Conservation (phyloP, 805 yeast species). For the Starmerella lactis-condensi region DNA sequence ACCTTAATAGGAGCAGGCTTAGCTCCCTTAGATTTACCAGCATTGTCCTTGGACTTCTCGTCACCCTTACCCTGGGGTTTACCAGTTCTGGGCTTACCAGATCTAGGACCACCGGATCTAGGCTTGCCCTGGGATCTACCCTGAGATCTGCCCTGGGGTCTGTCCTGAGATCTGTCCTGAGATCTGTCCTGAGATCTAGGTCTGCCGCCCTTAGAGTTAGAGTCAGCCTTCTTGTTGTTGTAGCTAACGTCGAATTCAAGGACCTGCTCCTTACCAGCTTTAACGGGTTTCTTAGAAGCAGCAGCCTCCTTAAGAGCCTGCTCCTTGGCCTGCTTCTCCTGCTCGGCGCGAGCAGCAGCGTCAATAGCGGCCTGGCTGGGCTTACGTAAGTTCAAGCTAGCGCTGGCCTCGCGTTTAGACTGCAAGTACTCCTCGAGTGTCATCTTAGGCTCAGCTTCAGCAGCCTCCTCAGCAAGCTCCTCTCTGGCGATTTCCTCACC, state of each 20-base stretch:
- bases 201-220: constrained; percentile 15
- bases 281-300: constrained; percentile 42
- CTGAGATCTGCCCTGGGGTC: constrained; percentile 1
- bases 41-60: no score
- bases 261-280: constrained; percentile 65
- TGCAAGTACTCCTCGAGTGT: constrained; percentile 70
- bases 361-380: constrained; percentile 44
- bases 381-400: constrained; percentile 21
- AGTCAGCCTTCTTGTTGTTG: constrained; percentile 1
- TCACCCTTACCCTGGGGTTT: no score
- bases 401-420: constrained; percentile 27
- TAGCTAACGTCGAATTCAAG: constrained; percentile 19
- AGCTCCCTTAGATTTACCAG: no score
- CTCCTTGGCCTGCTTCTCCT: constrained; percentile 36
- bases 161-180: constrained; percentile 11
- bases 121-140: constrained; percentile 7
- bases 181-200: constrained; percentile 19
- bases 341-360: constrained; percentile 32
- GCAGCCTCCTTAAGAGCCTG: constrained; percentile 23
- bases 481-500: constrained; percentile 26
- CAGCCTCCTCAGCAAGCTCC: constrained; percentile 27
- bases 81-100: no score
- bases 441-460: constrained; percentile 22
- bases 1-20: constrained; percentile 8
- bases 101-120: no score